phyloP scores from a whole-genome alignment of 345 rosid species.

The Brassica napus region Da-Ae NC_063446.1:40394501-40395000 shows the following conservation, averaged over 20 bases:
- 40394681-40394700: constrained; percentile 95
- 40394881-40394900: constrained; percentile 47
- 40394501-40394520: background rate
- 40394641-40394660: constrained; percentile 71
- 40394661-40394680: constrained; percentile 86
- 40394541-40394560: constrained; percentile 86
- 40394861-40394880: constrained; percentile 2
- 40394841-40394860: background rate
- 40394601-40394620: constrained; percentile 63
- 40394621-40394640: constrained; percentile 56
- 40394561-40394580: constrained; percentile 77
- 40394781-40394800: constrained; percentile 70
- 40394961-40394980: constrained; percentile 73
- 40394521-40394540: constrained; percentile 48
- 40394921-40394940: constrained; percentile 93
- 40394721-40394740: constrained; percentile 83
- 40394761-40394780: constrained; percentile 84
- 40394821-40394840: constrained; percentile 3
- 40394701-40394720: constrained; percentile 97
- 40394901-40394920: constrained; percentile 95
- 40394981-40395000: constrained; percentile 88
- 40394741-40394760: constrained; percentile 92
- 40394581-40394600: constrained; percentile 74
- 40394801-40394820: background rate
- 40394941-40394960: constrained; percentile 74